A percentile compares a stretch with the other conserved stretches of the same genome.
phyloP scores from a whole-genome alignment of 305 asterid genomes.

The Fraxinus latifolia region DNA sequence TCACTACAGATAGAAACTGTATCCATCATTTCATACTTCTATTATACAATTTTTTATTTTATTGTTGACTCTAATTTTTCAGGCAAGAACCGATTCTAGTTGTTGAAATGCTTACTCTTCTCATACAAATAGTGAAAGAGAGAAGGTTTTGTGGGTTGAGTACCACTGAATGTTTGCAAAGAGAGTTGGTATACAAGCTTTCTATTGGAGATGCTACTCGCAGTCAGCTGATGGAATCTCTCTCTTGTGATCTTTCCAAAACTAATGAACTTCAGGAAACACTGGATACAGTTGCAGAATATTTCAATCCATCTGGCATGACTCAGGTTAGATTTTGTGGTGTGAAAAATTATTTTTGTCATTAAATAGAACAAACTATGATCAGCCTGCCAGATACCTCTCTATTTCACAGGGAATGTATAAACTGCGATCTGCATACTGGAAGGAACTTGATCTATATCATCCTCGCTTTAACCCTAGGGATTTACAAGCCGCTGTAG shows the following conservation, averaged over 20 bases:
- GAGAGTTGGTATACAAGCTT: constrained; percentile 81
- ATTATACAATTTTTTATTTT: neutral
- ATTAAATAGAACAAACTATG: constrained; percentile 5
- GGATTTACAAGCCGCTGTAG: constrained; percentile 91
- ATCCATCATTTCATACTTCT: neutral
- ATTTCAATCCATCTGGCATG: constrained; percentile 92
- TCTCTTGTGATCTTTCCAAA: constrained; percentile 79
- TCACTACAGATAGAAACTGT: neutral
- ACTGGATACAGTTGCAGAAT: constrained; percentile 72
- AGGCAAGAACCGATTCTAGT: constrained; percentile 80
- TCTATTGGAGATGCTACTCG: constrained; percentile 88
- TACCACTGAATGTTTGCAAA: constrained; percentile 68
- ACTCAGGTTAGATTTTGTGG: constrained; percentile 62
- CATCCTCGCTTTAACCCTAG: constrained; percentile 90
- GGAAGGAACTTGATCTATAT: constrained; percentile 95
- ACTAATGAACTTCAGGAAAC: constrained; percentile 69
- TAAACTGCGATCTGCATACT: constrained; percentile 56
- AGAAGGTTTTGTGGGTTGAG: constrained; percentile 85
- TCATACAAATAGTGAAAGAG: constrained; percentile 89
- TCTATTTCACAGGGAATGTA: constrained; percentile 72
- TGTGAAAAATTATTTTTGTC: neutral
- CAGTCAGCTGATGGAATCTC: constrained; percentile 86
- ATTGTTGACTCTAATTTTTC: constrained; percentile 26
- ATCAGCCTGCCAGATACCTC: constrained; percentile 17
- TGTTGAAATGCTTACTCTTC: constrained; percentile 81